These are phyloP conservation scores for Pseudopithomyces chartarum DNA, from an alignment of 2,329 filamentous ascomycete species.

Conservation along the genomic window DNA sequence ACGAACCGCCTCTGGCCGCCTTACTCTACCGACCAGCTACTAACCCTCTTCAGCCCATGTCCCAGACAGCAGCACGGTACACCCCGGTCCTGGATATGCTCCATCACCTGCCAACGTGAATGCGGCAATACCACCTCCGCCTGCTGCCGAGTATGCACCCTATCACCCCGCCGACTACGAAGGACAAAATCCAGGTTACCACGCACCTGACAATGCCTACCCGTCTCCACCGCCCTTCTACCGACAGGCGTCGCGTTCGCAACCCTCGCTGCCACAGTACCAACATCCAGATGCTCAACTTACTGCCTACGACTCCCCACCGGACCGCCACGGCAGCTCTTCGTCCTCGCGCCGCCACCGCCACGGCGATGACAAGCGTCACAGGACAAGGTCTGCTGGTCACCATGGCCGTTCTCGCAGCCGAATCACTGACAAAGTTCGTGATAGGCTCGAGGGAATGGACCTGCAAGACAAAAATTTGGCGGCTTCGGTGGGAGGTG, in stretches of 20 bases:
- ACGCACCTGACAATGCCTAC: conserved; percentile 25
- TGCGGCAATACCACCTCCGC: conserved; percentile 28
- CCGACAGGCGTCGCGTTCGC: conserved; percentile 41
- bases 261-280: conserved; percentile 30
- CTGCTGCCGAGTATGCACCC: conserved; percentile 30
- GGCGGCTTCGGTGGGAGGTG: conserved; percentile 45
- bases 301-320: conserved; percentile 28
- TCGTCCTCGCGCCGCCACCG: conserved; percentile 23
- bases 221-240: conserved; percentile 41
- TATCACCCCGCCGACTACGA: conserved; percentile 41
- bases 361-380: conserved; percentile 27
- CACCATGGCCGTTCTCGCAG: conserved; percentile 38
- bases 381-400: conserved; percentile 45
- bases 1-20: conserved; percentile 42
- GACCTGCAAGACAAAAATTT: conserved; percentile 38
- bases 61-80: conserved; percentile 34
- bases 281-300: conserved; percentile 19
- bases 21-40: conserved; percentile 35
- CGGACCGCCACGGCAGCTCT: conserved; percentile 33
- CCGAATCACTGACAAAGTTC: conserved; percentile 39
- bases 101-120: conserved; percentile 31
- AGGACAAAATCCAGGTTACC: conserved; percentile 21
- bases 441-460: conserved; percentile 42
- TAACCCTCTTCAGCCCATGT: conserved; percentile 40
- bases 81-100: conserved; percentile 39